Evolutionary conservation across 768 basidiomycete species (phyloP).

Genomic region (Lyophyllum shimeji): DNA sequence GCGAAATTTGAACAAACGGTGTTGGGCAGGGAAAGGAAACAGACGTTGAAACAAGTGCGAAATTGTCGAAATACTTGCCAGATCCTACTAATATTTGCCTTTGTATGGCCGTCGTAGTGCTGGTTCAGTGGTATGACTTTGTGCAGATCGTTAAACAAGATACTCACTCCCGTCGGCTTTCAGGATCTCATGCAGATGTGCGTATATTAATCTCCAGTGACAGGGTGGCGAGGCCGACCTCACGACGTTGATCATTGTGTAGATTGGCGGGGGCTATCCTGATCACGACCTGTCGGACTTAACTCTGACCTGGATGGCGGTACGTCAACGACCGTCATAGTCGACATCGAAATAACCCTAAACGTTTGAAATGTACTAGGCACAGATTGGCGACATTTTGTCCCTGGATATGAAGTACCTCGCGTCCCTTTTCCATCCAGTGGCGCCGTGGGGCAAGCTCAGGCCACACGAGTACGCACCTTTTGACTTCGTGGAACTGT

Average conservation of each 20-base stretch:
- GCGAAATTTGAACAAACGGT: slow-evolving; percentile 63
- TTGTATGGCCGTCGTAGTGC: slow-evolving; percentile 54
- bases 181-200: slow-evolving; percentile 44
- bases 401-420: slow-evolving; percentile 59
- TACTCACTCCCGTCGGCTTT: background rate
- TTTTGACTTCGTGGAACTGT: background rate
- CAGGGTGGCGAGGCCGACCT: background rate
- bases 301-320: slow-evolving; percentile 64
- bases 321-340: slow-evolving; percentile 25
- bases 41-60: slow-evolving; percentile 61
- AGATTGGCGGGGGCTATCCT: slow-evolving; percentile 73
- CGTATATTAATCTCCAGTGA: background rate
- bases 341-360: background rate
- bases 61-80: background rate
- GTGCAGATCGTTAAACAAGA: background rate
- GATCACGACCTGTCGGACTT: slow-evolving; percentile 70
- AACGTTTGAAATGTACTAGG: slow-evolving; percentile 31
- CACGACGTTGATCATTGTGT: background rate
- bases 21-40: slow-evolving; percentile 50
- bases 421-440: slow-evolving; percentile 46
- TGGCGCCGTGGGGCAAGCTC: slow-evolving; percentile 60
- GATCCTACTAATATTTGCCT: background rate
- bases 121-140: slow-evolving; percentile 64
- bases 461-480: slow-evolving; percentile 58
- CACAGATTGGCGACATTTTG: slow-evolving; percentile 54